phyloP scores from a whole-genome alignment of 371 early-diverging fungal species.

The Chytridium lagenaria region DNA sequence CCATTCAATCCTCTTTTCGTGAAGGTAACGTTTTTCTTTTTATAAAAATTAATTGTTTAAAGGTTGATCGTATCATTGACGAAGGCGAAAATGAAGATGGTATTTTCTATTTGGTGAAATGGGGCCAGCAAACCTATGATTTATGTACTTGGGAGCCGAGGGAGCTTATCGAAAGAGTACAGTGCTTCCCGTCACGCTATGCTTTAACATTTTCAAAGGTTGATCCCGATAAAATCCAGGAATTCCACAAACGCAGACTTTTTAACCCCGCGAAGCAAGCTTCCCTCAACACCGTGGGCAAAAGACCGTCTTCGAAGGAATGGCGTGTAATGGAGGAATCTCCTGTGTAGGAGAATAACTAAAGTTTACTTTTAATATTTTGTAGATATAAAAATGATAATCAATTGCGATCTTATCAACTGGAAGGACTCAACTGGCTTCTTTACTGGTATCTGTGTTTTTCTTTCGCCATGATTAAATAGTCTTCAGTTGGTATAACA shows the following conservation, averaged over 20 bases:
- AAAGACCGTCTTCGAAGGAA: constrained; percentile 38
- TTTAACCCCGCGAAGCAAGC: constrained; percentile 50
- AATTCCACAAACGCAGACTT: constrained; percentile 56
- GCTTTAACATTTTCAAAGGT: constrained; percentile 41
- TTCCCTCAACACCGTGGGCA: constrained; percentile 31
- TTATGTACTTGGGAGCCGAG: constrained; percentile 86
- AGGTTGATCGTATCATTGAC: constrained; percentile 85
- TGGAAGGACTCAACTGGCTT: constrained; percentile 99
- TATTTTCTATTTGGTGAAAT: constrained; percentile 86
- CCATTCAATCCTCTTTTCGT: constrained; percentile 62
- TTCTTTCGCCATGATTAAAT: background rate
- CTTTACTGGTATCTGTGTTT: constrained; percentile 70
- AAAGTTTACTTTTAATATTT: background rate
- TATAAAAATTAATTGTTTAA: background rate
- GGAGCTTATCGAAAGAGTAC: constrained; percentile 64
- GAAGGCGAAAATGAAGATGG: constrained; percentile 77
- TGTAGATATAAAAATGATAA: constrained; percentile 70
- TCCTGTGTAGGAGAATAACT: constrained; percentile 42
- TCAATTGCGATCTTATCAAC: constrained; percentile 84
- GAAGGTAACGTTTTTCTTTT: constrained; percentile 35
- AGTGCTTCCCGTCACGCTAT: background rate
- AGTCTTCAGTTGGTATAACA: constrained; percentile 80
- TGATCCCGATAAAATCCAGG: constrained; percentile 63
- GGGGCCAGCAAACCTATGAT: constrained; percentile 91
- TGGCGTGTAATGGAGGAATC: constrained; percentile 72